Conservation (phyloP, 306 rosid genomes). For the Rosa persica region DNA sequence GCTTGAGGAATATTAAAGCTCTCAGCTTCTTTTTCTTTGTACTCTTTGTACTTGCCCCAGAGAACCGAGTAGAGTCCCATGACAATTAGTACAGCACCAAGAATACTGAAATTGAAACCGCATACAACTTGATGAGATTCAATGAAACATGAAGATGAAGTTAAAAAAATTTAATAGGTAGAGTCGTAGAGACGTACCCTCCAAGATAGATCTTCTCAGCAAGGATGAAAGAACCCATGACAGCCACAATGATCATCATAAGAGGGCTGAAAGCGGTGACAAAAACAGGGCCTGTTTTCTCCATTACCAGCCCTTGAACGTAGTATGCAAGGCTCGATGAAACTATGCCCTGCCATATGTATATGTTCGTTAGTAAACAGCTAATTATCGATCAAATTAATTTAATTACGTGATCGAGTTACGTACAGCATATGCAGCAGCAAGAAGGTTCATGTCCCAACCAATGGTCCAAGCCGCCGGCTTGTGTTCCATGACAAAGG, state of each 20-base stretch:
- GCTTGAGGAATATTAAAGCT: neutral
- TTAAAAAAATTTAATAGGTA: neutral
- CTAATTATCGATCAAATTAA: neutral
- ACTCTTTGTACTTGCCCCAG: slow-evolving; percentile 84
- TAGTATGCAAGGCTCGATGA: slow-evolving; percentile 78
- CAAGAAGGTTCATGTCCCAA: slow-evolving; percentile 84
- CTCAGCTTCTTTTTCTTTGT: slow-evolving; percentile 38
- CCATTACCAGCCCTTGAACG: slow-evolving; percentile 80
- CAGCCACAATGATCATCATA: slow-evolving; percentile 87
- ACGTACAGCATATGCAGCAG: slow-evolving; percentile 84
- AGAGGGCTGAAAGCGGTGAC: slow-evolving; percentile 94
- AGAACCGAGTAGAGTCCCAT: slow-evolving; percentile 82
- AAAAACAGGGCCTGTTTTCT: slow-evolving; percentile 81
- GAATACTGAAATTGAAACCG: slow-evolving; percentile 37
- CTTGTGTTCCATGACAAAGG: slow-evolving; percentile 66
- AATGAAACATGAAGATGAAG: neutral
- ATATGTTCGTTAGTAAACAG: neutral
- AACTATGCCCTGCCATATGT: slow-evolving; percentile 59
- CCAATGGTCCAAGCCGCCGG: slow-evolving; percentile 80
- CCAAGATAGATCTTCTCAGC: slow-evolving; percentile 78
- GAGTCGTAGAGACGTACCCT: slow-evolving; percentile 40
- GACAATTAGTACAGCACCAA: slow-evolving; percentile 73
- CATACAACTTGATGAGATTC: neutral
- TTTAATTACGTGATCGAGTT: neutral
- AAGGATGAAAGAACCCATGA: slow-evolving; percentile 74